Base-by-base conservation (phyloP, 768 basidiomycete genomes). In the Hydnum rufescens region DNA sequence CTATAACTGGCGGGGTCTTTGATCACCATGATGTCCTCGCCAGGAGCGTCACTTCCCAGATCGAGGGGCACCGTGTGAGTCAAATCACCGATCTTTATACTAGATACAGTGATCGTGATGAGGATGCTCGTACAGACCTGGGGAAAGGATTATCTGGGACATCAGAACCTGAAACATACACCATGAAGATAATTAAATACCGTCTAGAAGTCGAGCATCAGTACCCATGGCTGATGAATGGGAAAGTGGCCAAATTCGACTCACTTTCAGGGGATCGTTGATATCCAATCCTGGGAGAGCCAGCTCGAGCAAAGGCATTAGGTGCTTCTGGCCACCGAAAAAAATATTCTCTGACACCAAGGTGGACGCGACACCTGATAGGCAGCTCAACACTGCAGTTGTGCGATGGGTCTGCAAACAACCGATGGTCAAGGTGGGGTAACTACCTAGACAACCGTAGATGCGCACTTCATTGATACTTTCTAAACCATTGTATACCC, bases 401-500 rank as follows among this genome's bases (percentile, higher is more conserved):
- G 92, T 95, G 36, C 92, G 71, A 63, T 95, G 88, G 0, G 93
- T 97, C 70, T 66, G 48, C 2, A 36, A 8, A 5, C 18, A 8
- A 13, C 13, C 4, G n/a, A 30, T 8, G 3, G 5, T n/a, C 19
- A 31, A 8, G 16, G 3, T 6, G n/a, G n/a, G n/a, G n/a, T n/a
- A n/a, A n/a, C n/a, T n/a, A n/a, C n/a, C n/a, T 8, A 4, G 23
- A n/a, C 50, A 3, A 22, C 23, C 4, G 3, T 29, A 8, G 6
- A 32, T 23, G 48, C 63, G 48, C 28, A 63, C 64, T 58, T 96
- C 92, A 57, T 92, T 90, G 18, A 96, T 75, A 6, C 81, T 79
- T 62, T 95, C 89, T n/a, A 97, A 68, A 0, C 89, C 89, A 32
- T 82, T 74, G 57, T 93, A 89, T 1, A 88, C 87, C 29, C 90